A percentile compares a stretch with the other conserved stretches of the same genome.
These are phyloP conservation scores for Aspergillus fischeri DNA, from an alignment of 2,329 filamentous ascomycete species.

Conservation along the genomic window DNA sequence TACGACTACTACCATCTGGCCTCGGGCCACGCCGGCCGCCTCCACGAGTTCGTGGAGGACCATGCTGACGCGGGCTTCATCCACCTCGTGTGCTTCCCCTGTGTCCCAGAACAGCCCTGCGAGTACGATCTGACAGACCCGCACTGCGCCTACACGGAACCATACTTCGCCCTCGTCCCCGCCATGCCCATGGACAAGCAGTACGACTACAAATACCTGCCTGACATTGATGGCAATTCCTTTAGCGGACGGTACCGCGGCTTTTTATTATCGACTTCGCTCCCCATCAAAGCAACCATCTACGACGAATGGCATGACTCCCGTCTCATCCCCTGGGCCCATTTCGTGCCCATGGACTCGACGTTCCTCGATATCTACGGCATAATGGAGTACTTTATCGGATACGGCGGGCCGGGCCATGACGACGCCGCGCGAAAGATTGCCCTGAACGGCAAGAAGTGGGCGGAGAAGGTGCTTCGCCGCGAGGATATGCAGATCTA, in stretches of 20 bases:
- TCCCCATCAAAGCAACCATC: conserved; percentile 73
- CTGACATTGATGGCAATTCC: conserved; percentile 72
- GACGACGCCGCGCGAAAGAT: conserved; percentile 62
- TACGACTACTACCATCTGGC: conserved; percentile 43
- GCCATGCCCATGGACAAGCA: conserved; percentile 33
- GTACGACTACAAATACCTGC: conserved; percentile 61
- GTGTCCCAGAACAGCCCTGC: conserved; percentile 16
- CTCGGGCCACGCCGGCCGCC: conserved; percentile 20
- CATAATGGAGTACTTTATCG: conserved; percentile 70
- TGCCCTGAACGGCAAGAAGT: conserved; percentile 60
- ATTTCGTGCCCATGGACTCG: conserved; percentile 77
- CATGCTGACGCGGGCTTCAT: conserved; percentile 43
- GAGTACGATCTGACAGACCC: conserved; percentile 3
- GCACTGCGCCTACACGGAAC: conserved; percentile 46
- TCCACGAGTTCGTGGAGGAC: conserved; percentile 39
- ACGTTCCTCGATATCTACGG: conserved; percentile 68
- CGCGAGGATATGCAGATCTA: conserved; percentile 73
- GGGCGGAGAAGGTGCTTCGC: conserved; percentile 65
- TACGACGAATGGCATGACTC: conserved; percentile 79
- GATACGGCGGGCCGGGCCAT: conserved; percentile 44
- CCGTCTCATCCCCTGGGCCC: conserved; percentile 69
- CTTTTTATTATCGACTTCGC: conserved; percentile 64
- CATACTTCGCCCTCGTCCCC: conserved; percentile 33
- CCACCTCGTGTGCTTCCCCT: conserved; percentile 43
- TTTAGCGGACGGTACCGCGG: conserved; percentile 66